Conservation (phyloP, 306 rosid genomes). For the Cicer cuneatum region DNA sequence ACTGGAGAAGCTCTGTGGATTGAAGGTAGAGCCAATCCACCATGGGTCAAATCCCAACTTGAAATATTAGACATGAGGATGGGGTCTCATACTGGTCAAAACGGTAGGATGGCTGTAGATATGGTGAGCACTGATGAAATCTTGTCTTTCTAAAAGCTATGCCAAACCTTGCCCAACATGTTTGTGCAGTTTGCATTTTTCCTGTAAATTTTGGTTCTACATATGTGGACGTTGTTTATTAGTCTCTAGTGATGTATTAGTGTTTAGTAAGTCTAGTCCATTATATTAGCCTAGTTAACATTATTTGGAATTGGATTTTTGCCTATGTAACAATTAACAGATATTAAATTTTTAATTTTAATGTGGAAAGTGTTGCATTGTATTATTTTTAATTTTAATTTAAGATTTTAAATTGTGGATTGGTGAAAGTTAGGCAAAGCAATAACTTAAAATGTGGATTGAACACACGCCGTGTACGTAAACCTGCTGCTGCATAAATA, state of each 20-base stretch:
- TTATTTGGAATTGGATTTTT: constrained; percentile 10
- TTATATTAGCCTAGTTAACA: constrained; percentile 8
- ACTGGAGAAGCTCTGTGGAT: constrained; percentile 95
- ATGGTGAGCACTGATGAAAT: constrained; percentile 51
- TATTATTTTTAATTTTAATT: no score
- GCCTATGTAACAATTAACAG: constrained; percentile 10
- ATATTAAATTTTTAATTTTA: not conserved
- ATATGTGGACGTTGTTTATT: constrained; percentile 25
- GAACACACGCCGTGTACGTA: not conserved
- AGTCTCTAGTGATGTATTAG: not conserved
- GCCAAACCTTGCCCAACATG: constrained; percentile 11
- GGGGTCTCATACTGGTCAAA: constrained; percentile 60
- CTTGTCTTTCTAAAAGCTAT: constrained; percentile 52
- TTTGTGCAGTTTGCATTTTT: constrained; percentile 43
- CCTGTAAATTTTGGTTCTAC: constrained; percentile 12
- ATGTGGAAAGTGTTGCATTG: not conserved
- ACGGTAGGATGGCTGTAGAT: constrained; percentile 53
- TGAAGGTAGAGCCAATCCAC: constrained; percentile 77
- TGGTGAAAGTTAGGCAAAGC: constrained; percentile 8
- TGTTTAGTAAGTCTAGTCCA: not conserved
- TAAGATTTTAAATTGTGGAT: not conserved
- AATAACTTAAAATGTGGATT: not conserved
- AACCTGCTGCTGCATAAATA: not conserved
- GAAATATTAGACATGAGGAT: constrained; percentile 72
- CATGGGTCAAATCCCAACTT: constrained; percentile 89